phyloP scores from a whole-genome alignment of 1,284 basidiomycete genomes.

The Pseudomicrostroma phylloplanum region DNA sequence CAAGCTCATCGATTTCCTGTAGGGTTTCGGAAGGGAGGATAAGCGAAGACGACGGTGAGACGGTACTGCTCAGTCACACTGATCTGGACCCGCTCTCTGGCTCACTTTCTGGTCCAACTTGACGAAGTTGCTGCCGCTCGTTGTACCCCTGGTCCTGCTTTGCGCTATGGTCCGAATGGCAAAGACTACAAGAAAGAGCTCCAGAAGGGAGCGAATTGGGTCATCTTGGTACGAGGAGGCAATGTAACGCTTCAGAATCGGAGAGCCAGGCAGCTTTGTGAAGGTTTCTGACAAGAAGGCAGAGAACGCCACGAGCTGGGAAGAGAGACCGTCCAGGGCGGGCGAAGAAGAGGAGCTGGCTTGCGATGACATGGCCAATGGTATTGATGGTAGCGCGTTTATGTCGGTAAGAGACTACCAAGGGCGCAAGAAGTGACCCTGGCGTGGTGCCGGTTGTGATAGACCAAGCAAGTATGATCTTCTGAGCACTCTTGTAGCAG shows the following conservation, averaged over 20 bases:
- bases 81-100: not conserved
- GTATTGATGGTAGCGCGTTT: too few species aligned
- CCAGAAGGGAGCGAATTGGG: constrained; percentile 82
- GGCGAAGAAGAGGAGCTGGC: not conserved
- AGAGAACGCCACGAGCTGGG: not conserved
- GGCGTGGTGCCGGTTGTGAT: too few species aligned
- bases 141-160: constrained; percentile 77
- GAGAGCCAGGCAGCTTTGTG: constrained; percentile 69
- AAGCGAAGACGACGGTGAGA: not conserved
- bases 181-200: constrained; percentile 81
- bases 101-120: constrained; percentile 79
- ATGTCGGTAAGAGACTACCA: too few species aligned
- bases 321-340: not conserved
- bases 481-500: too few species aligned
- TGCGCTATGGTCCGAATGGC: constrained; percentile 76
- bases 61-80: not conserved
- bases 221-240: constrained; percentile 67
- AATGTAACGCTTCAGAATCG: constrained; percentile 83
- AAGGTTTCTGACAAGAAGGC: constrained; percentile 23
- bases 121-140: constrained; percentile 77
- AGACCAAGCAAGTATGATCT: too few species aligned
- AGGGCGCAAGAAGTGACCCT: too few species aligned
- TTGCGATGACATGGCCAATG: too few species aligned
- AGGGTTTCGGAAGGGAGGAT: not conserved
- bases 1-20: constrained; percentile 95